Evolutionary conservation across 345 rosid species (phyloP).

Genomic region (Trapa incisa): DNA sequence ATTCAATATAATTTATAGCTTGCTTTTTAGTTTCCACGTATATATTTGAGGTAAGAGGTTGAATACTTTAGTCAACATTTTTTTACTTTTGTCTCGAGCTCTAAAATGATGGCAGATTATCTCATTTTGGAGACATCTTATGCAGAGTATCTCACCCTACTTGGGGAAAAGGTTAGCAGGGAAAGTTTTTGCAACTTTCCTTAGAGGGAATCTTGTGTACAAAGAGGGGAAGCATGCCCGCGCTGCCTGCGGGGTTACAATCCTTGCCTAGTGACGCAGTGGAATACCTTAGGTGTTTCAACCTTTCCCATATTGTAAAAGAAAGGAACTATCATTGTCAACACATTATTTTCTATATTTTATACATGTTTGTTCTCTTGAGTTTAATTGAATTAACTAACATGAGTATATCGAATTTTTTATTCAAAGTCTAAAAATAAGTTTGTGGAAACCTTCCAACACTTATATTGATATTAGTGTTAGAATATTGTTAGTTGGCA

Average conservation of each 20-base stretch:
- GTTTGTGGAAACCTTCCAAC: too few species aligned
- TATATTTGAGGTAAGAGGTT: neutral
- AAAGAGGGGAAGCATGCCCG: slow-evolving; percentile 66
- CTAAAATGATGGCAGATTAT: neutral
- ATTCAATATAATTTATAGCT: neutral
- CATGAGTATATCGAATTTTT: too few species aligned
- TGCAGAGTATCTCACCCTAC: slow-evolving; percentile 77
- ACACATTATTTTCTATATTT: neutral
- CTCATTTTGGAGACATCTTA: neutral
- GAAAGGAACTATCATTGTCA: neutral
- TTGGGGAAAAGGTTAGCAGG: slow-evolving; percentile 66
- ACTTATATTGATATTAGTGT: too few species aligned
- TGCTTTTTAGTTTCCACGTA: neutral
- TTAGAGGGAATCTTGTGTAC: slow-evolving; percentile 84
- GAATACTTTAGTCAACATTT: neutral
- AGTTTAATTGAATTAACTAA: too few species aligned
- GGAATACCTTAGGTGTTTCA: neutral
- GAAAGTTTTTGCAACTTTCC: slow-evolving; percentile 68
- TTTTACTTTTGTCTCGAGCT: neutral
- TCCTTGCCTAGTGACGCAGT: slow-evolving; percentile 34
- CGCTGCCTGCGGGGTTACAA: slow-evolving; percentile 60
- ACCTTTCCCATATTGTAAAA: neutral
- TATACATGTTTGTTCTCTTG: too few species aligned
- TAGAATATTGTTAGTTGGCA: too few species aligned
- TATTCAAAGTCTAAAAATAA: too few species aligned